A percentile compares a stretch with the other conserved stretches of the same genome.
phyloP scores from a whole-genome alignment of 371 early-diverging fungal species.

The Mortierella sp. region DNA sequence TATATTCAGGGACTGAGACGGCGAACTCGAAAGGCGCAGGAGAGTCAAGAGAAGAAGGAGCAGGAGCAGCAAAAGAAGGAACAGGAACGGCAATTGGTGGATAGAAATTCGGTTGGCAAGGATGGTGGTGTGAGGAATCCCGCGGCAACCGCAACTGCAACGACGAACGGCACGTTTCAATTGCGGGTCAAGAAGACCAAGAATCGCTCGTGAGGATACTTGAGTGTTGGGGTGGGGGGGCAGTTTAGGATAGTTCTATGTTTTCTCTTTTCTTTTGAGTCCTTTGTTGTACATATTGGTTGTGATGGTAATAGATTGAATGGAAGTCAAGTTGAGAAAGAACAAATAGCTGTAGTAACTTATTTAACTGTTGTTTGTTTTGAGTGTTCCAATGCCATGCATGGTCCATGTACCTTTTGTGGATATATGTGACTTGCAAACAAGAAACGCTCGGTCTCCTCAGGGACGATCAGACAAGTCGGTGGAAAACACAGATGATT shows the following conservation, averaged over 20 bases:
- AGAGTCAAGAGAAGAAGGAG: constrained; percentile 12
- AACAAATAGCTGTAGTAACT: no score
- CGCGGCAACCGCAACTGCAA: no score
- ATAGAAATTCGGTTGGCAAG: neutral
- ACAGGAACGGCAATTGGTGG: neutral
- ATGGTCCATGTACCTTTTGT: no score
- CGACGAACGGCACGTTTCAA: neutral
- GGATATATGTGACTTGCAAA: neutral
- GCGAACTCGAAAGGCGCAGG: neutral
- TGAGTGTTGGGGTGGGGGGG: no score
- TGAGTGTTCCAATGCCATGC: neutral
- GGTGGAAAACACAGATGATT: no score
- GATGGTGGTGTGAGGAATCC: neutral
- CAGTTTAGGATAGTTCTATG: no score
- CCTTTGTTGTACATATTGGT: neutral
- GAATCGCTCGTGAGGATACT: neutral
- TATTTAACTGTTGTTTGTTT: neutral
- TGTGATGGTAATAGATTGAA: neutral
- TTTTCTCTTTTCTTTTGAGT: no score
- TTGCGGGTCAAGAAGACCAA: neutral
- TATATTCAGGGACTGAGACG: constrained; percentile 17
- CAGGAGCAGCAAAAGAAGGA: neutral
- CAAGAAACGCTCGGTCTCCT: neutral
- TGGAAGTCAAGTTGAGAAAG: neutral
- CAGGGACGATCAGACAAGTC: no score